Conservation (phyloP, 75 land plant species). For the Selaginella tamariscina region DNA sequence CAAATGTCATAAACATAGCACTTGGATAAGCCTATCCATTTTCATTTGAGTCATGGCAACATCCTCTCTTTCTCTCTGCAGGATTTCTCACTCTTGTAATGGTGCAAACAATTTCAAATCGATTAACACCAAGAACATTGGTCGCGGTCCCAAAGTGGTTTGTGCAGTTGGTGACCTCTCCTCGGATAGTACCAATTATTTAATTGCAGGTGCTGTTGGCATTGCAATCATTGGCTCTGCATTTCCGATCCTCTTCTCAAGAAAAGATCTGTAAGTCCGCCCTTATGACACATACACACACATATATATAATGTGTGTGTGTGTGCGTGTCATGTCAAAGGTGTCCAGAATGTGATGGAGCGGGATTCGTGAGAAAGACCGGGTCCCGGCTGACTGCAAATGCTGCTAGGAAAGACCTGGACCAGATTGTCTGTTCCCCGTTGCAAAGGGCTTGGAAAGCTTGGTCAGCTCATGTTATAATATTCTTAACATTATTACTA, state of each 20-base stretch:
- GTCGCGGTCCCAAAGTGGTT: constrained; percentile 24
- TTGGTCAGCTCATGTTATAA: constrained; percentile 20
- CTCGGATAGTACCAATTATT: constrained; percentile 57
- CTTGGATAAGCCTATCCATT: too few relatives aligned
- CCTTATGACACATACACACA: too few relatives aligned
- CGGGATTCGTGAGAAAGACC: constrained; percentile 66
- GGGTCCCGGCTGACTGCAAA: constrained; percentile 49
- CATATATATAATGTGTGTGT: too few relatives aligned
- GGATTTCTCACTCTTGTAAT: too few relatives aligned
- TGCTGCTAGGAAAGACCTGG: constrained; percentile 76
- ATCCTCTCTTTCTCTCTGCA: too few relatives aligned
- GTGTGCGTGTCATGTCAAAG: constrained; percentile 25
- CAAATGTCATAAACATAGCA: too few relatives aligned
- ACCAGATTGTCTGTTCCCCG: constrained; percentile 75
- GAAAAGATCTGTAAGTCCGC: constrained; percentile 70
- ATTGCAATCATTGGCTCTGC: constrained; percentile 81
- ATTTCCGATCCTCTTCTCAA: constrained; percentile 73
- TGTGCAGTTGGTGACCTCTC: constrained; percentile 88
- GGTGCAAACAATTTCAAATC: too few relatives aligned
- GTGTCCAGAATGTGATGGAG: constrained; percentile 93
- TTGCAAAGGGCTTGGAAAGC: constrained; percentile 92
- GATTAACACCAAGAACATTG: too few relatives aligned
- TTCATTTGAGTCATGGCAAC: too few relatives aligned
- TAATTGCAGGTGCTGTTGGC: constrained; percentile 64
- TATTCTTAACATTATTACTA: background rate